phyloP scores from a whole-genome alignment of 2,329 filamentous ascomycete genomes.

The Fusarium sp. region DNA sequence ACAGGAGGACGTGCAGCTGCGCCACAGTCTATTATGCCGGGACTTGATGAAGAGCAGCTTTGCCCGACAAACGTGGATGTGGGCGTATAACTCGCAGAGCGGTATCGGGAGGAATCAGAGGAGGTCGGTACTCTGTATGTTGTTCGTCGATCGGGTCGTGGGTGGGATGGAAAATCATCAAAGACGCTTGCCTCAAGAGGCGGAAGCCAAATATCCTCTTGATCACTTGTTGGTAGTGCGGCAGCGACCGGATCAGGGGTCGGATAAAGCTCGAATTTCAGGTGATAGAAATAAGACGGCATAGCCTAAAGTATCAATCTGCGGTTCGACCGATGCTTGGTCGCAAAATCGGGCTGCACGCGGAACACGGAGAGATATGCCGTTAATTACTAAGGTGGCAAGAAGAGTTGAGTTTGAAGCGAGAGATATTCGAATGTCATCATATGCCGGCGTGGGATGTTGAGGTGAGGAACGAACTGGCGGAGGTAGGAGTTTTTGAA shows the following conservation, averaged over 20 bases:
- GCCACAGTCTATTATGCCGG: constrained; percentile 67
- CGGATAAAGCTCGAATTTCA: constrained; percentile 77
- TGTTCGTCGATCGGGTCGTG: constrained; percentile 50
- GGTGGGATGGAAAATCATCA: constrained; percentile 68
- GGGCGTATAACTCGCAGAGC: constrained; percentile 5
- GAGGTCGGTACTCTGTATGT: constrained; percentile 29
- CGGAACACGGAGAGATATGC: not conserved
- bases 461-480: not conserved
- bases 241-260: constrained; percentile 56
- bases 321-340: constrained; percentile 4
- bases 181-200: constrained; percentile 66
- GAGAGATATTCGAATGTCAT: constrained; percentile 30
- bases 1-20: constrained; percentile 54
- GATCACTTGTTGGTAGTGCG: constrained; percentile 23
- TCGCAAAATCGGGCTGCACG: not conserved
- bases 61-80: constrained; percentile 2
- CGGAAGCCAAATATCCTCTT: constrained; percentile 66
- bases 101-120: constrained; percentile 7
- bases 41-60: constrained; percentile 36
- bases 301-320: constrained; percentile 58
- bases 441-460: constrained; percentile 23
- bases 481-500: constrained; percentile 13
- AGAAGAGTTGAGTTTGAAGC: constrained; percentile 30
- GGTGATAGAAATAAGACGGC: constrained; percentile 75
- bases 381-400: constrained; percentile 42